These are phyloP conservation scores for Gentiana straminea DNA, from an alignment of 257 asterid species.

Conservation along the genomic window DNA sequence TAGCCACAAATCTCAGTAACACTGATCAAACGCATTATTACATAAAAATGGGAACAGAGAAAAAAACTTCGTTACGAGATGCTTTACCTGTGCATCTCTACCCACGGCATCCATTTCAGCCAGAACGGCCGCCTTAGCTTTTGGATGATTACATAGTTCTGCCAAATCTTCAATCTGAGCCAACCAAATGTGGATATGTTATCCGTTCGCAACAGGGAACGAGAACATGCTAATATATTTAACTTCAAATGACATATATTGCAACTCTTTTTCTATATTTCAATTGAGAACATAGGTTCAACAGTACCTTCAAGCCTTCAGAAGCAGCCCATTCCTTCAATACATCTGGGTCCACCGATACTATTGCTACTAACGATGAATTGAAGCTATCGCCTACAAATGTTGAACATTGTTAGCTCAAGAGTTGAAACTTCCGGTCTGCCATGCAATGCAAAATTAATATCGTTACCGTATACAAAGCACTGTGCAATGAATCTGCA, in stretches of 20 bases:
- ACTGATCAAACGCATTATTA: too few species aligned
- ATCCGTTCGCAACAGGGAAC: not conserved
- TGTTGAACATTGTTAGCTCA: constrained; percentile 11
- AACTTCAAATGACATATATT: too few species aligned
- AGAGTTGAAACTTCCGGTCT: not conserved
- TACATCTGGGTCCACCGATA: constrained; percentile 72
- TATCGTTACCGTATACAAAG: constrained; percentile 61
- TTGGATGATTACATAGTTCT: constrained; percentile 67
- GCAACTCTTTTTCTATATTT: too few species aligned
- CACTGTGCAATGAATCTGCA: constrained; percentile 89
- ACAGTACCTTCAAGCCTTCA: constrained; percentile 68
- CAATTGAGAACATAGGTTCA: not conserved
- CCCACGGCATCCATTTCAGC: constrained; percentile 88
- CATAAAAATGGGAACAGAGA: too few species aligned
- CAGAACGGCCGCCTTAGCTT: constrained; percentile 80
- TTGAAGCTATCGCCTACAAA: constrained; percentile 83
- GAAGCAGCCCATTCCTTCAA: constrained; percentile 82
- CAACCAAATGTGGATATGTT: constrained; percentile 9
- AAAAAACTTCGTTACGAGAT: not conserved
- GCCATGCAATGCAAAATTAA: not conserved
- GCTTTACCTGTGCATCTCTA: constrained; percentile 76
- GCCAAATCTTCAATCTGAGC: constrained; percentile 58
- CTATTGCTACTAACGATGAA: constrained; percentile 72
- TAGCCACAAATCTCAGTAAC: too few species aligned
- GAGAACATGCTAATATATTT: too few species aligned